Conservation (phyloP, 177 flowering plant species). For the Telopea speciosissima region DNA sequence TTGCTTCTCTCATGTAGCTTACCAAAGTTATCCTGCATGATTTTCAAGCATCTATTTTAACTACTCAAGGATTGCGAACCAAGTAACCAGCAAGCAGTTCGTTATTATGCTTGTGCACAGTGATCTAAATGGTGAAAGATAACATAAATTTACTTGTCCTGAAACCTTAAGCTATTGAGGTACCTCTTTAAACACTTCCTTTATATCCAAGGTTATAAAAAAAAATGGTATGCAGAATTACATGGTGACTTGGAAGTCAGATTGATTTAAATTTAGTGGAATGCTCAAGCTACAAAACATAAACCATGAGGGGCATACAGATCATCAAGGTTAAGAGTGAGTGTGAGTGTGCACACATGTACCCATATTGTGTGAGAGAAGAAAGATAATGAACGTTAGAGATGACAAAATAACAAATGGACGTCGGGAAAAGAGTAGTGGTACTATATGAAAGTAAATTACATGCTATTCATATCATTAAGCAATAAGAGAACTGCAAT, state of each 20-base stretch:
- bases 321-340: neutral
- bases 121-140: neutral
- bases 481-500: too few species aligned
- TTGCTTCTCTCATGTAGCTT: slow-evolving; percentile 72
- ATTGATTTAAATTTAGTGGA: neutral
- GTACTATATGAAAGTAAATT: too few species aligned
- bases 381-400: neutral
- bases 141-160: neutral
- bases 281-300: neutral
- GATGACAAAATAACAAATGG: neutral
- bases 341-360: too few species aligned
- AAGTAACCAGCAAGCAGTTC: neutral
- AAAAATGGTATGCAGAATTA: neutral
- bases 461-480: too few species aligned
- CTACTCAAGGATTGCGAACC: neutral
- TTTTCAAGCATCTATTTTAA: neutral
- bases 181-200: neutral
- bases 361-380: neutral
- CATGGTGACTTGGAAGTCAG: neutral
- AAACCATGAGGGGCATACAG: neutral
- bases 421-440: too few species aligned
- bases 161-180: too few species aligned
- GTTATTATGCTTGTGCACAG: neutral
- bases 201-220: neutral
- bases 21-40: slow-evolving; percentile 63